Base-by-base conservation (phyloP, 2,329 filamentous ascomycete genomes). In the Botrytis deweyae region DNA sequence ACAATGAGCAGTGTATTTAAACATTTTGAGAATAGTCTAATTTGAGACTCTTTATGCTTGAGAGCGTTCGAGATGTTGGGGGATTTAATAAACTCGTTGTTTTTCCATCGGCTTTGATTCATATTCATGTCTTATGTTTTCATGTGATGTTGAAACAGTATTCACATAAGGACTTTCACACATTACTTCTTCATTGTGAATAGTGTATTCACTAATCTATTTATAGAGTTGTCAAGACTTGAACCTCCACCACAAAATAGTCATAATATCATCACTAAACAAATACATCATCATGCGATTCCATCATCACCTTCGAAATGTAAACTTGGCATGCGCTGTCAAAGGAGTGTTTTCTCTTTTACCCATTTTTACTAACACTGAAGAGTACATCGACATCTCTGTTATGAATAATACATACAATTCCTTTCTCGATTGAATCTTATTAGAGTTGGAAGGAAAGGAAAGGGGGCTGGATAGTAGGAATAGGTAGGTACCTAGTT, bases 1-100 rank as follows among this genome's bases (percentile, higher is more conserved):
- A 12, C 12, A 55, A n/a, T n/a, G 49, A n/a, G 49, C 25, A 7
- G 25, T 55, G 49, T 55, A 16, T n/a, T 55, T 55, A n/a, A 55
- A 0, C 12, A n/a, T 16, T 6, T 55, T 1, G 5, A n/a, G 1
- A 16, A 7, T 55, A n/a, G 49, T n/a, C 2, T n/a, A 0, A 0
- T 7, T 3, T n/a, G 0, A n/a, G 12, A 55, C 0, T n/a, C 49
- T n/a, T 55, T 7, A n/a, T 16, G 2, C 49, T 55, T n/a, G 12
- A 14, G 5, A 7, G 12, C 49, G 49, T n/a, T 55, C 49, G 16
- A 4, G 25, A 3, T 7, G 49, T 55, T 55, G 49, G 49, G 25
- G 25, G n/a, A 55, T 3, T 16, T 16, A 52, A 2, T 49, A 55
- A 14, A n/a, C 49, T 55, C 49, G 49, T 52, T 55, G 10, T 16